Base-by-base conservation (phyloP, 2,329 filamentous ascomycete genomes). In the Graphilbum ipis-grandicollis region DNA sequence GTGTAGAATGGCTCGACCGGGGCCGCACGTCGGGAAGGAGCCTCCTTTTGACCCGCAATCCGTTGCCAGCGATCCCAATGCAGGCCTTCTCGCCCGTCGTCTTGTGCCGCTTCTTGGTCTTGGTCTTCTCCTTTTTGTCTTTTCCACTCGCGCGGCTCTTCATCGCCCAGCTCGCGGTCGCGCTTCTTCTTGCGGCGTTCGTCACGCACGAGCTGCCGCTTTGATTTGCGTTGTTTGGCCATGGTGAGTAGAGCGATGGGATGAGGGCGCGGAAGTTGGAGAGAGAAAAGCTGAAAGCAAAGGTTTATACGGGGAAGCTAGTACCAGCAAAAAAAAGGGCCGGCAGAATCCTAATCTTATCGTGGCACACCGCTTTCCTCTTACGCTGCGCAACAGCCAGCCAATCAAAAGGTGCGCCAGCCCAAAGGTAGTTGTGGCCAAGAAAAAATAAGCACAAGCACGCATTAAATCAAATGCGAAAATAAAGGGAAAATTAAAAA, bases 181-280 rank as follows among this genome's bases (percentile, higher is more conserved):
- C 49, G 47, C 43, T 54, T 53, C 42, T 55, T 56, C 41, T 50
- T 50, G 32, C 53, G 50, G 43, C 55, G 56, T 45, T 56, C 53
- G 47, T 57, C 54, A 25, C 54, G 52, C 33, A 52, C 34, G 18
- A 54, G 46, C 43, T 57, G 53, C 21, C 52, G 46, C 44, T 57
- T 57, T 6, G 54, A 57, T 37, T 56, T 56, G 34, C 51, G 50
- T 30, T 48, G 46, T 38, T 54, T 55, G 13, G 50, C 53, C 54
- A 56, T 56, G 32, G 18, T 32, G 29, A 23, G 19, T 17, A 13
- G 3, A 14, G 21, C 17, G n/a, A 7, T 18, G 19, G 34, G 4
- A 6, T 7, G 19, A 18, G 17, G 19, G 14, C 19, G 21, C 19
- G 9, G 18, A 15, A 22, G 3, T 13, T 10, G 13, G 23, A 14